A percentile compares a stretch with the other conserved stretches of the same genome.
phyloP scores from a whole-genome alignment of 306 rosid genomes.

The Carpinus viminea region DNA sequence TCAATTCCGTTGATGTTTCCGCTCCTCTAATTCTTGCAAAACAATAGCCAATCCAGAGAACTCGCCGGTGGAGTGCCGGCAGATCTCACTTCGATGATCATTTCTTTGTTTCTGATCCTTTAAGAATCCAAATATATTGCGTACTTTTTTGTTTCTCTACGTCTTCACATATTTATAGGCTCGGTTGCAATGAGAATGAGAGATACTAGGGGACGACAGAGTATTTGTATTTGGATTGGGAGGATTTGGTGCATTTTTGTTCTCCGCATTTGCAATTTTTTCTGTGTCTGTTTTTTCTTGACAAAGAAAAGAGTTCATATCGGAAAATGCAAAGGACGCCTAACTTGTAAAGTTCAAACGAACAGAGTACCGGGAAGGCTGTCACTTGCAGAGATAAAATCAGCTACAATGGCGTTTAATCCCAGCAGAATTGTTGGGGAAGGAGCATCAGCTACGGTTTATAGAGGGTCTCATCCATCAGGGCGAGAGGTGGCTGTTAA shows the following conservation, averaged over 20 bases:
- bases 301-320: conserved; percentile 29
- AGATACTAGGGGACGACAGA: too few species aligned
- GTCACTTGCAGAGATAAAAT: conserved; percentile 68
- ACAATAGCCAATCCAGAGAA: too few species aligned
- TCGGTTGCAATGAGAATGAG: too few species aligned
- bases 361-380: conserved; percentile 57
- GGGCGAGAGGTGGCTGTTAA: conserved; percentile 81
- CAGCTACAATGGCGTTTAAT: conserved; percentile 80
- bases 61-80: too few species aligned
- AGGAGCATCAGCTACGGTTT: conserved; percentile 81
- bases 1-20: too few species aligned
- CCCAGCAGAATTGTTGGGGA: conserved; percentile 64
- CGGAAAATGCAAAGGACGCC: conserved; percentile 20
- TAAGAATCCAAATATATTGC: too few species aligned
- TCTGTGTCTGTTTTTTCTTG: conserved; percentile 32
- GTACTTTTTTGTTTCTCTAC: too few species aligned
- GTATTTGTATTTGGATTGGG: conserved; percentile 64
- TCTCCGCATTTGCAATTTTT: conserved; percentile 38
- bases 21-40: too few species aligned
- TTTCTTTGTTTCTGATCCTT: too few species aligned
- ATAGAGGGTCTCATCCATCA: conserved; percentile 67
- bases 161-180: too few species aligned
- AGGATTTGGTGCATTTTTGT: conserved; percentile 51
- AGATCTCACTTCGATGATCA: too few species aligned
- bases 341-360: conserved; percentile 38